phyloP scores from a whole-genome alignment of 495 filamentous ascomycete genomes.

The Xylaria bambusicola region DNA sequence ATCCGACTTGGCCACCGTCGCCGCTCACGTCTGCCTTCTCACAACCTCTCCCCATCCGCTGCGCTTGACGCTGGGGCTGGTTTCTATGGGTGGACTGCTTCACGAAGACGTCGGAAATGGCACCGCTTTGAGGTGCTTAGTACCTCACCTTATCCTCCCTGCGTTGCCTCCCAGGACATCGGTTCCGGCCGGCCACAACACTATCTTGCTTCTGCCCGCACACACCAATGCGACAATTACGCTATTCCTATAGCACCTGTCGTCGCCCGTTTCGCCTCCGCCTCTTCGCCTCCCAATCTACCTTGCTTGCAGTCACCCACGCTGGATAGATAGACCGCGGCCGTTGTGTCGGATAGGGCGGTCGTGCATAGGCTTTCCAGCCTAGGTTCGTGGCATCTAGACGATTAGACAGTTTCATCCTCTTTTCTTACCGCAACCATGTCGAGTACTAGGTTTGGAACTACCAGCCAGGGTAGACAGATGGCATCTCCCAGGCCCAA shows the following conservation, averaged over 20 bases:
- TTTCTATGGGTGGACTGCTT: slow-evolving; percentile 30
- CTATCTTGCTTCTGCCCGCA: neutral
- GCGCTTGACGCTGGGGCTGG: slow-evolving; percentile 6
- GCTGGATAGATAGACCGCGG: slow-evolving; percentile 10
- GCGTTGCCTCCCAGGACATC: slow-evolving; percentile 5
- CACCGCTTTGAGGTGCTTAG: slow-evolving; percentile 34
- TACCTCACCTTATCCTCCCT: slow-evolving; percentile 15
- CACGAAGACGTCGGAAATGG: slow-evolving; percentile 29
- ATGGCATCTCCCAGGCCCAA: slow-evolving; percentile 55
- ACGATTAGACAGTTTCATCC: slow-evolving; percentile 21
- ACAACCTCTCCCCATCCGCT: neutral
- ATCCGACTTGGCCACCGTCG: neutral
- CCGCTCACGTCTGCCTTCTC: neutral
- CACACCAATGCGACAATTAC: slow-evolving; percentile 12
- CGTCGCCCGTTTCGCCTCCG: slow-evolving; percentile 10
- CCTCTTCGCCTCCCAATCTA: slow-evolving; percentile 10
- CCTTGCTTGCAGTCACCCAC: slow-evolving; percentile 6
- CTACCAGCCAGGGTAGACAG: slow-evolving; percentile 49
- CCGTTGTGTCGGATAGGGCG: slow-evolving; percentile 27
- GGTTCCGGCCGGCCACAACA: slow-evolving; percentile 1
- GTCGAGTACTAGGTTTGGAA: slow-evolving; percentile 46
- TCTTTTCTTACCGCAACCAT: slow-evolving; percentile 27
- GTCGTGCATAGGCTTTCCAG: slow-evolving; percentile 21
- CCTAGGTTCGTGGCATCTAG: slow-evolving; percentile 19
- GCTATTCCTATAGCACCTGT: neutral